Evolutionary conservation across 805 yeast genomes (phyloP).

Genomic region (Ogataea ganodermae): DNA sequence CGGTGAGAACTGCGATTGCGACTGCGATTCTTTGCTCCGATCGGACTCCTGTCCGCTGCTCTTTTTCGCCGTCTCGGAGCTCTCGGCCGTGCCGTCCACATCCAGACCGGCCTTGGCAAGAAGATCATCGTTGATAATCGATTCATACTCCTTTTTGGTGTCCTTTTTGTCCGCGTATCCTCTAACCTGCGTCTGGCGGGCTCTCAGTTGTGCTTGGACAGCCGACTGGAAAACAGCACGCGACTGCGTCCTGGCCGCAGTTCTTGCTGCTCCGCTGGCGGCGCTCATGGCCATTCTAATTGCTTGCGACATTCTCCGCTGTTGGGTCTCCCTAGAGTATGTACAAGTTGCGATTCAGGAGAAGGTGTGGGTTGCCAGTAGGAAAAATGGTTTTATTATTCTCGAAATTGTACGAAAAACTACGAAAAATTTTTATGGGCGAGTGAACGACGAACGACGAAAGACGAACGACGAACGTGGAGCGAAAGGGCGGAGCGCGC

Average conservation of each 20-base stretch:
- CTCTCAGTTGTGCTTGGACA: neutral
- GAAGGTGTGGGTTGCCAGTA: neutral
- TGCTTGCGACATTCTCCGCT: slow-evolving; percentile 4
- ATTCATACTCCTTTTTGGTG: slow-evolving; percentile 36
- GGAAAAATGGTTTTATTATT: too few relatives aligned
- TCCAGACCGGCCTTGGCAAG: slow-evolving; percentile 85
- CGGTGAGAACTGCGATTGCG: slow-evolving; percentile 13
- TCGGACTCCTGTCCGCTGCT: slow-evolving; percentile 10
- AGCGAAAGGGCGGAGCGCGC: neutral
- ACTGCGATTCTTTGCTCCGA: slow-evolving; percentile 1
- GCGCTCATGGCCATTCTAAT: slow-evolving; percentile 14
- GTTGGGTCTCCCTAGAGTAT: slow-evolving; percentile 1
- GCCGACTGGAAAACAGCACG: neutral
- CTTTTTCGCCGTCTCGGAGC: slow-evolving; percentile 1
- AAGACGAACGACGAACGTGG: neutral
- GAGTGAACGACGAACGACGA: neutral
- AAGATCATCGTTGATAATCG: slow-evolving; percentile 78
- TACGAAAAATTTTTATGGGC: neutral
- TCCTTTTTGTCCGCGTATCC: slow-evolving; percentile 27
- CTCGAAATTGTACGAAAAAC: neutral
- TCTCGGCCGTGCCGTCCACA: slow-evolving; percentile 33
- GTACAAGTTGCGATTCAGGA: neutral
- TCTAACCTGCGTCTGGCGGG: slow-evolving; percentile 14
- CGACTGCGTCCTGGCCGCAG: neutral
- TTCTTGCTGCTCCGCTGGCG: slow-evolving; percentile 3